These are phyloP conservation scores for Chrysoporthe cubensis DNA, from an alignment of 2,329 filamentous ascomycete genomes.

Conservation along the genomic window DNA sequence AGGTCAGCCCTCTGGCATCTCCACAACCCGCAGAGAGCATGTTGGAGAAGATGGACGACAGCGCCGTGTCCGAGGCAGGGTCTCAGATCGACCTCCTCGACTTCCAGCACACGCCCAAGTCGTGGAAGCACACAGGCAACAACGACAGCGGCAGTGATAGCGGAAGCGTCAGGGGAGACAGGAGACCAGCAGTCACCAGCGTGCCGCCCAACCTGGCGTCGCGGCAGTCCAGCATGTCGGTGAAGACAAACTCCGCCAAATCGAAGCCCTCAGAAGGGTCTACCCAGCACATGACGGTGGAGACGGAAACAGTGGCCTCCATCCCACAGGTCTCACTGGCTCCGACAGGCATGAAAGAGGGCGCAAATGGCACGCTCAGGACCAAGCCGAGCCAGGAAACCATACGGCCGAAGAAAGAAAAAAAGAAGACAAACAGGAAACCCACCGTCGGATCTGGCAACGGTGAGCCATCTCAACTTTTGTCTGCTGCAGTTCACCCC, in stretches of 20 bases:
- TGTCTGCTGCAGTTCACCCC: conserved; percentile 35
- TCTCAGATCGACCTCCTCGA: conserved; percentile 48
- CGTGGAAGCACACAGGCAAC: conserved; percentile 14
- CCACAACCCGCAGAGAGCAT: conserved; percentile 51
- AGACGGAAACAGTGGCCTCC: conserved; percentile 93
- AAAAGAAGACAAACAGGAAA: conserved; percentile 79
- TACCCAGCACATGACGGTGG: conserved; percentile 90
- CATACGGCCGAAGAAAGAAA: conserved; percentile 91
- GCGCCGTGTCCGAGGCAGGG: conserved; percentile 47
- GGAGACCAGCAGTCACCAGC: conserved; percentile 48
- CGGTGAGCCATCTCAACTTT: conserved; percentile 58
- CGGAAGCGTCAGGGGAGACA: conserved; percentile 52
- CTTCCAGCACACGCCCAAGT: conserved; percentile 35
- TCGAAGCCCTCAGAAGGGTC: conserved; percentile 75
- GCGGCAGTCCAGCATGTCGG: conserved; percentile 69
- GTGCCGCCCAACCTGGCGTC: conserved; percentile 58
- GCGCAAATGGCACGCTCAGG: conserved; percentile 73
- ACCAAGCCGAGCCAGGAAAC: conserved; percentile 93
- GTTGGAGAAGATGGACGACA: conserved; percentile 57
- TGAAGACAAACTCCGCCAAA: conserved; percentile 63
- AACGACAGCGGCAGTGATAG: conserved; percentile 69
- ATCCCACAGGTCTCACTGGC: conserved; percentile 83
- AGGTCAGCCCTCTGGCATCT: conserved; percentile 78
- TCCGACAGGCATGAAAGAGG: conserved; percentile 64
- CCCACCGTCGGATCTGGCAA: conserved; percentile 71